Base-by-base conservation (phyloP, 306 rosid genomes). In the Castanea crenata region DNA sequence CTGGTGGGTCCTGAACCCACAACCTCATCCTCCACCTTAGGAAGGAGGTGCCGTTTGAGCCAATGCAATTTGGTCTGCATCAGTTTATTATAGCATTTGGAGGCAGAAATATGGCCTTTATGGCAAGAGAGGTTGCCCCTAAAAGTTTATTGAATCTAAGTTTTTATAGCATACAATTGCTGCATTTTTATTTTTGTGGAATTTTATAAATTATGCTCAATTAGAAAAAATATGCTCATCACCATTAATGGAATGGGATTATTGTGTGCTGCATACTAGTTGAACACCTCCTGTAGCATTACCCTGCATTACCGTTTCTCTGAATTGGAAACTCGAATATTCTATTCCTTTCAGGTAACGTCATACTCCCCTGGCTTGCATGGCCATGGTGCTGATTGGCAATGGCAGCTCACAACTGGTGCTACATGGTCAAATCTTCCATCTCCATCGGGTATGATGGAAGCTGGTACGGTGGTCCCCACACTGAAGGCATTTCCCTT, bases 401-500 rank as follows among this genome's bases (percentile, higher is more conserved):
- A 93, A 78, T 93, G 98, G 99, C 98, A 93, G 38, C 89, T 93
- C 76, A 79, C 94, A 51, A 96, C 99, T 15, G 94, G 97, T 75
- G 86, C 90, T 55, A 88, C 95, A 15, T 96, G 99, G 98, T 91
- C 99, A 76, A 96, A 96, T 85, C 93, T 93, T 62, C 99, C 98
- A 74, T 90, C 99, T 56, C 99, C 98, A 19, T 84, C 96, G 1
- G 99, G 99, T 72, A 87, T 91, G 99, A 89, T 90, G 94, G 99
- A 93, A 77, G 86, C 91, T 75, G 97, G 96, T 46, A 59, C 38
- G 10, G 94, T 88, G 73, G 80, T 96, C 82, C 99, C 99, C 52
- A 93, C 99, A 3, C 88, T 96, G 65, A 96, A 93, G 88, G 88
- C 99, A 55, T 82, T 93, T 75, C 32, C 90, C 61, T 78, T 96